Base-by-base conservation (phyloP, 192 early-diverging fungal genomes). In the Umbelopsis isabellina region DNA sequence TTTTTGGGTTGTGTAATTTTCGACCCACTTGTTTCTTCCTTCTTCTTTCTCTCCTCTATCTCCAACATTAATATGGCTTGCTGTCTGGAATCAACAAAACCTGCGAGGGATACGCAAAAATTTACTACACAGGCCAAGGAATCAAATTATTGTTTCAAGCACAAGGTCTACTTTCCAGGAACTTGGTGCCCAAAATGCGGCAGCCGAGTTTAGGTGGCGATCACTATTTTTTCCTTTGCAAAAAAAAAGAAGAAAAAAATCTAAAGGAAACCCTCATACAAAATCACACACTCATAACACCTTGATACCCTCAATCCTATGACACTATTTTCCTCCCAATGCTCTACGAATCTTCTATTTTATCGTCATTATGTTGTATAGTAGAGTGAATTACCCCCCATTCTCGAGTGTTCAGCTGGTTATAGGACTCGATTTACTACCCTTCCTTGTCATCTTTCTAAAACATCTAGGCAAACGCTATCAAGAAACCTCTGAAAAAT, bases 121-220 rank as follows among this genome's bases (percentile, higher is more conserved):
- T 30, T 16, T 61, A 16, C 13, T 33, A 61, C 27, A 3, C 25
- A 35, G 7, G 13, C 2, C 5, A 8, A 61, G 55, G 55, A 61
- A 15, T 11, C 9, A 35, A 33, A 61, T 16, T 61, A 61, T 61
- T 61, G 55, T 30, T 61, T 61, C 55, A 61, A 61, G 55, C 55
- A 61, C 55, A 33, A 35, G 55, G 11, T 35, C 33, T 61, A 61
- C 55, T 61, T 16, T 61, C 4, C 27, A 35, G 12, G 13, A 35
- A 61, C 55, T 1, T 61, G 55, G 55, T 61, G 55, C 27, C 55
- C 55, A 61, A 61, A 61, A 61, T 61, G 55, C 55, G 55, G 55
- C 10, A 61, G 55, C 25, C 55, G 30, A 61, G 55, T 61, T 61
- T 61, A 61, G 30, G 55, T 61, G 55, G 25, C 55, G 55, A 61